Evolutionary conservation across 2,329 filamentous ascomycete genomes (phyloP).

Genomic region (Xylaria polymorpha): DNA sequence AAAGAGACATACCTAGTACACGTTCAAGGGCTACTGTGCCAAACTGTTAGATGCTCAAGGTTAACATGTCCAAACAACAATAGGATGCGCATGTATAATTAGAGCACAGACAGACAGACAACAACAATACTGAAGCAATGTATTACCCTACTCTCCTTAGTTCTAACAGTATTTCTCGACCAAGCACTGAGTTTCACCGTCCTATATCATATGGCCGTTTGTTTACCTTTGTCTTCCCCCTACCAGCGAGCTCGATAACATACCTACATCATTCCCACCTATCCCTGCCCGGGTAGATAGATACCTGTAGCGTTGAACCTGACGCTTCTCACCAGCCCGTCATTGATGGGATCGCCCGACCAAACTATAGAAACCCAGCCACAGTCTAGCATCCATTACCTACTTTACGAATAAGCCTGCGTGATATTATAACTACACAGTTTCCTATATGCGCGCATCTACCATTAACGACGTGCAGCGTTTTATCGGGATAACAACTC

Average conservation of each 20-base stretch:
- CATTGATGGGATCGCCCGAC: not conserved
- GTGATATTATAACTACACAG: not conserved
- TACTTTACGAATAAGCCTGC: not conserved
- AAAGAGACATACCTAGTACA: conserved; percentile 26
- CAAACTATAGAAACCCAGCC: not conserved
- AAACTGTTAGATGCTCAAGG: not conserved
- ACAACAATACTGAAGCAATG: not conserved
- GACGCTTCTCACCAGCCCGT: not conserved
- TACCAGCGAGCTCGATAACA: not conserved
- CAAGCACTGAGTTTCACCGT: not conserved
- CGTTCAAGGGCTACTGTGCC: conserved; percentile 1
- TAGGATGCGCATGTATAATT: conserved; percentile 21
- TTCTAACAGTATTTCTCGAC: not conserved
- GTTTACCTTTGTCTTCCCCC: conserved; percentile 9
- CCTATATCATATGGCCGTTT: not conserved
- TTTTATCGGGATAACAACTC: not conserved
- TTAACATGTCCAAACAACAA: conserved; percentile 4
- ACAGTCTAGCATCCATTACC: not conserved
- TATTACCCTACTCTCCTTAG: not conserved
- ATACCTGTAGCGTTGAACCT: not conserved
- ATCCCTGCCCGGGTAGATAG: not conserved
- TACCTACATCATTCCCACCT: conserved; percentile 17
- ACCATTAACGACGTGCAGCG: not conserved
- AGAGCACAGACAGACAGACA: not conserved
- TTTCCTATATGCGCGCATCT: not conserved